Evolutionary conservation across 179 eudicot species (phyloP), one percentile per base, ranked within the genome.

Genomic region (Spinacia oleracea): DNA sequence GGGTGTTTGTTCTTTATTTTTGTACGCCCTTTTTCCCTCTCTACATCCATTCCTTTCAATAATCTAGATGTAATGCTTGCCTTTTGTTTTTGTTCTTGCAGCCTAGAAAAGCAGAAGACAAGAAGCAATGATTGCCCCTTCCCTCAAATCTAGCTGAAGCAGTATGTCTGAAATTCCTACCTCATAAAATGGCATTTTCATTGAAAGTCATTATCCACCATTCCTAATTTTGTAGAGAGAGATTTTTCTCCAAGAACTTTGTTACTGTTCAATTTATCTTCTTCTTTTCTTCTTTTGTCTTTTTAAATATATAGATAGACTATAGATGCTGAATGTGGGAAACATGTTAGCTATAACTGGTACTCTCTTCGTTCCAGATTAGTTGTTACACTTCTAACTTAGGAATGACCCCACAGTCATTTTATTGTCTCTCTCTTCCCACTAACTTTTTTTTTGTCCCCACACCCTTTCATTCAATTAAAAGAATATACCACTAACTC

Each of bases 61-160:
- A 32, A 62, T 62, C 3, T 60, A 60, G 53, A 6, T 15, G 29
- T 71, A 53, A 25, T 60, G 5, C 40, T 23, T 62, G 46, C 29
- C 2, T 3, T 45, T 25, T 48, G 9, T 11, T 21, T 50, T 72
- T 72, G 21, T 45, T 72, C 38, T 60, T 72, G 81, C 70, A 78
- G 81, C 72, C 81, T 59, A 72, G 77, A 56, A 78, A 62, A 78
- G 81, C 81, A 46, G 77, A 78, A 27, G 81, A 78, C 29, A 78
- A 78, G 50, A 78, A 72, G 77, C 77, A 78, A 62, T 78, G 32
- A 72, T 62, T 9, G 46, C 16, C n/a, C 29, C 31, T 21, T 23
- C 14, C 1, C 2, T 14, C 15, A 77, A 50, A 15, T 4, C n/a
- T 67, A 9, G 18, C 21, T 18, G 16, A 62, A 62, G 43, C 56